A percentile compares a stretch with the other conserved stretches of the same genome.
Conservation (phyloP, 768 basidiomycete species). For the Boletus rufocinnamomeus region DNA sequence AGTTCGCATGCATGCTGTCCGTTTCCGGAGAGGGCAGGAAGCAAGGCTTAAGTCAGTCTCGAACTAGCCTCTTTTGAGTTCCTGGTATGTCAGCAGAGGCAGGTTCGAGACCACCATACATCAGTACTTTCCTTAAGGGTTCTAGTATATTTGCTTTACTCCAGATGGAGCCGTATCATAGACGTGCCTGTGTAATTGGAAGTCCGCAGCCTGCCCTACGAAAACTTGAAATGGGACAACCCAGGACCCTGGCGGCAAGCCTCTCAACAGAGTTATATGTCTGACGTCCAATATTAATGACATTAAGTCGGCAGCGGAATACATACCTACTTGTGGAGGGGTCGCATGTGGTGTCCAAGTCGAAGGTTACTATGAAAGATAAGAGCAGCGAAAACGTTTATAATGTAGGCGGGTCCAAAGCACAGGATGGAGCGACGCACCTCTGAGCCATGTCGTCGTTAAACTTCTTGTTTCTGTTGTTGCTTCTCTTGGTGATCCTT, state of each 20-base stretch:
- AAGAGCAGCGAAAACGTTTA: slow-evolving; percentile 7
- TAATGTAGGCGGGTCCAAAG: slow-evolving; percentile 7
- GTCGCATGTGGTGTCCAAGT: slow-evolving; percentile 2
- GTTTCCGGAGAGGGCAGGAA: background rate
- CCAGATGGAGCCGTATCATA: background rate
- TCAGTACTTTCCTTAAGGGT: background rate
- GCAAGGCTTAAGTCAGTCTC: background rate
- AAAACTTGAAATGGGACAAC: background rate
- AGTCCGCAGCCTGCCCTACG: background rate
- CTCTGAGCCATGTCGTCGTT: slow-evolving; percentile 13
- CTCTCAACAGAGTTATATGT: background rate
- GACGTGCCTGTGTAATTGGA: background rate
- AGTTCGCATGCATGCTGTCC: background rate
- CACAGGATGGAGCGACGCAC: background rate
- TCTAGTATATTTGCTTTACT: background rate
- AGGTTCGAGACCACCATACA: too few relatives aligned
- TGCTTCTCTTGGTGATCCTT: slow-evolving; percentile 11
- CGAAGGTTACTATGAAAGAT: slow-evolving; percentile 1
- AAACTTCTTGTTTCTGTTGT: slow-evolving; percentile 20
- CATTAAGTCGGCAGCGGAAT: background rate
- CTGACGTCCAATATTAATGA: background rate
- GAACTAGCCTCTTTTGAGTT: too few relatives aligned
- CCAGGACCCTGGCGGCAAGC: too few relatives aligned
- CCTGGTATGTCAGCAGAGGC: background rate
- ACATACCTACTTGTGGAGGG: background rate